Evolutionary conservation across 1,284 basidiomycete genomes (phyloP).

Genomic region (Tilletia walkeri): DNA sequence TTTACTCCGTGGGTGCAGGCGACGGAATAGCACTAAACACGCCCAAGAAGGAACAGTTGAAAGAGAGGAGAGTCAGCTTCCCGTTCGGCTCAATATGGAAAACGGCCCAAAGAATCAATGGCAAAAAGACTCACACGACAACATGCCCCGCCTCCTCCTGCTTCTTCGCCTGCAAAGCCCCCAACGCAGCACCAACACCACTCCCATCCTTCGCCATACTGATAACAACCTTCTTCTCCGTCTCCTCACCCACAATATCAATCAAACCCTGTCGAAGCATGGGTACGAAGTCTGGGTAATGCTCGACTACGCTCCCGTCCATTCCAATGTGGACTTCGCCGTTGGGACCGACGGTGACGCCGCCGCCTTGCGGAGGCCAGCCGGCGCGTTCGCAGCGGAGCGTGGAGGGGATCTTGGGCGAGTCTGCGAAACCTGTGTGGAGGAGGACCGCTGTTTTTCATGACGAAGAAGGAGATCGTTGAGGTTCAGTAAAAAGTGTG

Average conservation of each 20-base stretch:
- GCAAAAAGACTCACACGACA: conserved; percentile 29
- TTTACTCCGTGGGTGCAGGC: too few species aligned
- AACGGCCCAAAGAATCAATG: too few species aligned
- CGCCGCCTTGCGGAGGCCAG: conserved; percentile 69
- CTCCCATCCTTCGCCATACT: conserved; percentile 95
- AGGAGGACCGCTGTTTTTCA: conserved; percentile 3
- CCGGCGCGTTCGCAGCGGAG: conserved; percentile 69
- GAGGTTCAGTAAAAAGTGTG: too few species aligned
- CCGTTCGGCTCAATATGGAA: too few species aligned
- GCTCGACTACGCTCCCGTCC: conserved; percentile 71
- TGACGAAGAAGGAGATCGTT: background rate
- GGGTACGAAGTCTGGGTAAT: conserved; percentile 69
- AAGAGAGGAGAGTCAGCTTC: too few species aligned
- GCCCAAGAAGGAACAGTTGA: too few species aligned
- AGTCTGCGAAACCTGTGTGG: conserved; percentile 43
- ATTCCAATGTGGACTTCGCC: conserved; percentile 38
- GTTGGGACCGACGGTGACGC: conserved; percentile 59
- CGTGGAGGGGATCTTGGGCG: conserved; percentile 58
- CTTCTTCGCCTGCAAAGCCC: conserved; percentile 42
- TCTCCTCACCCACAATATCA: conserved; percentile 73
- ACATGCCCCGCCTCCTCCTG: conserved; percentile 38
- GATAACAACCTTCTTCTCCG: conserved; percentile 76
- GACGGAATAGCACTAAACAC: too few species aligned
- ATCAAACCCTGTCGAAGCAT: conserved; percentile 72
- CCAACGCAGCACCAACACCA: conserved; percentile 69